Evolutionary conservation across 352 stramenopile genomes (phyloP).

Genomic region (Phytophthora constricta): DNA sequence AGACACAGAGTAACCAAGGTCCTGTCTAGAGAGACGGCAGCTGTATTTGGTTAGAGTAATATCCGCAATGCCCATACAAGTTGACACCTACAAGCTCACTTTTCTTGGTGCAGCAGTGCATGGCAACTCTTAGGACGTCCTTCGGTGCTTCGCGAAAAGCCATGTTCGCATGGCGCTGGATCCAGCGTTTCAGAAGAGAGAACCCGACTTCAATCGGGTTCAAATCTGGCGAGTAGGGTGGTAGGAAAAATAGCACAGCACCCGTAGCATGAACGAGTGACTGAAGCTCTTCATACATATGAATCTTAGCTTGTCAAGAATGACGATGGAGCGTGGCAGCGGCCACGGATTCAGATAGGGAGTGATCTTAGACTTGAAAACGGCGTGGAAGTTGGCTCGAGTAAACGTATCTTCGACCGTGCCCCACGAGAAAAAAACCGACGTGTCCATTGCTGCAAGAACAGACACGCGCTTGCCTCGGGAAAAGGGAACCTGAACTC

Average conservation of each 20-base stretch:
- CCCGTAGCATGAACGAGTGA: slow-evolving; percentile 5
- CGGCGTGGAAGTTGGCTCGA: too few species aligned
- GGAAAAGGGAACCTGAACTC: too few species aligned
- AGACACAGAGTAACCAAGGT: not conserved
- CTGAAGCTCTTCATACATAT: slow-evolving; percentile 26
- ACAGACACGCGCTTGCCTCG: too few species aligned
- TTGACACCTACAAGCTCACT: slow-evolving; percentile 5
- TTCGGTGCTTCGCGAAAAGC: slow-evolving; percentile 12
- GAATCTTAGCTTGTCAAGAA: slow-evolving; percentile 43
- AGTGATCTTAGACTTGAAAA: not conserved
- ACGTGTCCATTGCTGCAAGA: too few species aligned
- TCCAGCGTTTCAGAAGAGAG: slow-evolving; percentile 21
- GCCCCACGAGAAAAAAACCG: too few species aligned
- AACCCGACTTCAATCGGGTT: slow-evolving; percentile 28
- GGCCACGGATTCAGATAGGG: slow-evolving; percentile 28
- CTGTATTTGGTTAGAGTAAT: slow-evolving; percentile 13
- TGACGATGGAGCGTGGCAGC: slow-evolving; percentile 34
- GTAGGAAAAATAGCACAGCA: slow-evolving; percentile 21
- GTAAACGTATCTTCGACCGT: too few species aligned
- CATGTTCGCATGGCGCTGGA: slow-evolving; percentile 12
- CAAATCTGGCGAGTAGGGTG: slow-evolving; percentile 21
- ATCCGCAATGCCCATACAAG: slow-evolving; percentile 16
- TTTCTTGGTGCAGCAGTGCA: slow-evolving; percentile 5
- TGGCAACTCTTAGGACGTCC: slow-evolving; percentile 4
- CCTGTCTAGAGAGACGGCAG: not conserved